A percentile compares a stretch with the other conserved stretches of the same genome.
Conservation (phyloP, 108 stramenopile species). For the Mediolabrus comicus region DNA sequence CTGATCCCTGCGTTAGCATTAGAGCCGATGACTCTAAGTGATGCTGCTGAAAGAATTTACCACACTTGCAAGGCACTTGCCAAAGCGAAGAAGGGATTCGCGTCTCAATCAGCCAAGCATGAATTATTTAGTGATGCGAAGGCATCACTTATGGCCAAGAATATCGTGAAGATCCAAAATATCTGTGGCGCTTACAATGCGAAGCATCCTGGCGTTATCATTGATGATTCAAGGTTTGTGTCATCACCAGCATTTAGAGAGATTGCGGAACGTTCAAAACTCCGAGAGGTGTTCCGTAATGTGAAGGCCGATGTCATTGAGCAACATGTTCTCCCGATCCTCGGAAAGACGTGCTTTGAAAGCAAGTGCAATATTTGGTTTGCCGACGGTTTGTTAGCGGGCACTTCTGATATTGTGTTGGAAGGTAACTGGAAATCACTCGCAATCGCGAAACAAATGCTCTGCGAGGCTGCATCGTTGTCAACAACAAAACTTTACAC, state of each 20-base stretch:
- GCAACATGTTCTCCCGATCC: slow-evolving; percentile 52
- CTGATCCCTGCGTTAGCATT: slow-evolving; percentile 64
- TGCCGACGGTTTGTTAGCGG: slow-evolving; percentile 30
- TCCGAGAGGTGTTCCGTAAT: slow-evolving; percentile 43
- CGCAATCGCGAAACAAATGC: slow-evolving; percentile 66
- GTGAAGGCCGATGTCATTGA: slow-evolving; percentile 41
- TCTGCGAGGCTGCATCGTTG: slow-evolving; percentile 26
- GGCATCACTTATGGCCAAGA: slow-evolving; percentile 15
- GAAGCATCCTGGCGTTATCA: slow-evolving; percentile 40
- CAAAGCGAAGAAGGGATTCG: slow-evolving; percentile 38
- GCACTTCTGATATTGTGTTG: slow-evolving; percentile 52
- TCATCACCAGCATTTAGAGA: slow-evolving; percentile 42
- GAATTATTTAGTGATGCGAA: slow-evolving; percentile 43
- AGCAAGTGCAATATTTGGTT: slow-evolving; percentile 73
- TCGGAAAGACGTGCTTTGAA: slow-evolving; percentile 66
- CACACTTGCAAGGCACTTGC: slow-evolving; percentile 39
- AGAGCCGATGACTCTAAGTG: slow-evolving; percentile 65
- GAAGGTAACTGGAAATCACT: slow-evolving; percentile 80
- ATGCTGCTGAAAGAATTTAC: slow-evolving; percentile 67
- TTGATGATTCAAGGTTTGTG: slow-evolving; percentile 44
- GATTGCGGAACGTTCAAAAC: slow-evolving; percentile 46
- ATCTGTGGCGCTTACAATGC: slow-evolving; percentile 25
- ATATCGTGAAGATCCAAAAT: slow-evolving; percentile 43
- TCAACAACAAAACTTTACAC: slow-evolving; percentile 14
- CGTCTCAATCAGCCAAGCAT: slow-evolving; percentile 28